Base-by-base conservation (phyloP, 768 basidiomycete genomes). In the Filobasidium floriforme region DNA sequence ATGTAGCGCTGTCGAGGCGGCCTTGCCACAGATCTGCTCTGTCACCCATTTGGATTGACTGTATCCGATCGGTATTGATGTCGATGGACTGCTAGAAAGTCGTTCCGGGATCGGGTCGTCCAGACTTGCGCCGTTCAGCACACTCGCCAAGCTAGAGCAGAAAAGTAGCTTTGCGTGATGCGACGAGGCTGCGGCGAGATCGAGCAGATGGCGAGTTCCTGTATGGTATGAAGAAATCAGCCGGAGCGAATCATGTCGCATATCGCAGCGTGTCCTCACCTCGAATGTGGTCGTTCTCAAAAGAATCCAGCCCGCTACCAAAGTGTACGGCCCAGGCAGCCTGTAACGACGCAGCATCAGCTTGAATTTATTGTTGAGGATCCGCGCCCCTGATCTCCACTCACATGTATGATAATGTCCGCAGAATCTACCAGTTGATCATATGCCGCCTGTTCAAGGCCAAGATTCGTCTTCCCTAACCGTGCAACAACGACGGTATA, bases 41-140 rank as follows among this genome's bases (percentile, higher is more conserved):
- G 75, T 72, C 5, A 76, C 74, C 73, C 74, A 76, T 68, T 79
- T 79, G 0, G 76, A 77, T 28, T 73, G 76, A 11, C 75, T 74
- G 64, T 79, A 79, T 10, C 77, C 77, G 49, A 79, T 76, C 0
- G 71, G 59, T 0, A 69, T 68, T 1, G 75, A 75, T 41, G 75
- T 75, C 1, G 60, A 54, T 7, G 76, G 75, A 57, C 76, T 69
- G 9, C 65, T 40, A 1, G 72, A 72, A 1, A 68, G 69, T 22
- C 62, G 32, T 63, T 79, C 77, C 1, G 41, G 14, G 22, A 74
- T 66, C 2, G 60, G 55, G 3, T 37, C 54, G 41, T 61, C 51
- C 9, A 60, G 37, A 1, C 60, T 24, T 0, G 51, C 11, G 37
- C 62, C 44, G 46, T 40, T 70, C 1, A 77, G 63, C 19, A 76